Percentiles rank a stretch among this genome's conserved stretches.
Evolutionary conservation across 352 stramenopile species (phyloP).

Genomic region (Achlya hypogyna): DNA sequence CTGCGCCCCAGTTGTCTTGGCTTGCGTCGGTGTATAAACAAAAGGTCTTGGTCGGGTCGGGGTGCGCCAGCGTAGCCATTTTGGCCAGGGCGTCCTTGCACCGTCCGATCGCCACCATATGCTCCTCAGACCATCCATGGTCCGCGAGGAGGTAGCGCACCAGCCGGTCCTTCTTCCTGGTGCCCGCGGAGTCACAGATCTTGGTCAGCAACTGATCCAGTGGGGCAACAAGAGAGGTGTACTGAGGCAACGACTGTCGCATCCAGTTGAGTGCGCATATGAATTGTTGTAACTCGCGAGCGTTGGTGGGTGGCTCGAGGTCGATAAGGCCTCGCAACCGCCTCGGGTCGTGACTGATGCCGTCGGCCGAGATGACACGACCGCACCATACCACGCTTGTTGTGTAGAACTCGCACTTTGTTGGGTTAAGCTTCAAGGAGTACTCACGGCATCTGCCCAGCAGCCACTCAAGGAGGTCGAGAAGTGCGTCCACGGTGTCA

Average conservation of each 20-base stretch:
- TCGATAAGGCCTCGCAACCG: slow-evolving; percentile 7
- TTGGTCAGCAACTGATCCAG: slow-evolving; percentile 19
- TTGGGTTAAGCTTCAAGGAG: neutral
- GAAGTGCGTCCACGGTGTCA: neutral
- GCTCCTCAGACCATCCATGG: slow-evolving; percentile 6
- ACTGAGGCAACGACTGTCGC: slow-evolving; percentile 27
- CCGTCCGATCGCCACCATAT: slow-evolving; percentile 3
- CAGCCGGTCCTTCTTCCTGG: slow-evolving; percentile 22
- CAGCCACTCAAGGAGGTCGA: slow-evolving; percentile 19
- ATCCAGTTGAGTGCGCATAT: slow-evolving; percentile 30
- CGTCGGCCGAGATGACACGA: slow-evolving; percentile 16
- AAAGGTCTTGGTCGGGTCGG: neutral
- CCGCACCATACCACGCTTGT: slow-evolving; percentile 20
- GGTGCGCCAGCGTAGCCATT: slow-evolving; percentile 24
- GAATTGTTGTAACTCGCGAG: slow-evolving; percentile 27
- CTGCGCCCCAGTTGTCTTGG: slow-evolving; percentile 23
- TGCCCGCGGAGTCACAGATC: neutral
- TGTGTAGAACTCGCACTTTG: neutral
- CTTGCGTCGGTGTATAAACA: slow-evolving; percentile 26
- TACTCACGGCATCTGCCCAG: neutral
- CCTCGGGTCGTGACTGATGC: slow-evolving; percentile 5
- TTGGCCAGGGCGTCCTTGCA: slow-evolving; percentile 14
- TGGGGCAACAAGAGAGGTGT: slow-evolving; percentile 8
- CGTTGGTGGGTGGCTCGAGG: neutral
- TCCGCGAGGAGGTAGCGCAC: slow-evolving; percentile 5